Base-by-base conservation (phyloP, 2,329 filamentous ascomycete genomes). In the Clathrospora elynae region DNA sequence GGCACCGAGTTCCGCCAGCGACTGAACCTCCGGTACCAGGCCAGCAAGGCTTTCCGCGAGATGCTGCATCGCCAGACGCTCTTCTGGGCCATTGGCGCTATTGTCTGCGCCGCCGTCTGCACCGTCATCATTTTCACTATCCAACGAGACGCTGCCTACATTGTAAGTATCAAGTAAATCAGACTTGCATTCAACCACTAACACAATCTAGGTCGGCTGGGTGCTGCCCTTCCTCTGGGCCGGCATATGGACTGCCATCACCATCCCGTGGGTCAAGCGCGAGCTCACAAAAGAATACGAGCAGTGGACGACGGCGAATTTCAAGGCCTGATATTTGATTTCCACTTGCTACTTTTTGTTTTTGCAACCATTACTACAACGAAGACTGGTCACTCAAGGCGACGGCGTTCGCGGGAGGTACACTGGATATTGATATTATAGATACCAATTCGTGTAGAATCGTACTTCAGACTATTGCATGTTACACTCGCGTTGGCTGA, bases 61-160 rank as follows among this genome's bases (percentile, higher is more conserved):
- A 79, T 80, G 76, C 64, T 81, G 35, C 72, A 78, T 42, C 70
- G 74, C 2, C 53, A 79, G 49, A 78, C 77, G 3, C 55, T 77
- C 4, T 80, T 80, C 57, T 81, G 78, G 78, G 76, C 73, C 5
- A 58, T 76, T 42, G 75, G 75, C 6, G 67, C 71, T 3, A 64
- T 75, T 33, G 60, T 56, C 2, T 70, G 70, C 42, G 69, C 74
- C 1, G 61, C 64, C 3, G 60, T 71, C 5, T 71, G 69, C 10
- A 75, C 74, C 1, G 70, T 71, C 9, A 62, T 78, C 17, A 65
- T 77, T 13, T 78, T 77, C 53, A 77, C 75, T 5, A 68, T 77
- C 12, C 57, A 72, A 35, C 64, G 68, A 16, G 73, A 78, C 43
- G 72, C 71, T 28, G 76, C 75, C 10, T 78, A 77, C 49, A 67